phyloP scores from a whole-genome alignment of 768 basidiomycete genomes.

The Lactarius hatsudake region DNA sequence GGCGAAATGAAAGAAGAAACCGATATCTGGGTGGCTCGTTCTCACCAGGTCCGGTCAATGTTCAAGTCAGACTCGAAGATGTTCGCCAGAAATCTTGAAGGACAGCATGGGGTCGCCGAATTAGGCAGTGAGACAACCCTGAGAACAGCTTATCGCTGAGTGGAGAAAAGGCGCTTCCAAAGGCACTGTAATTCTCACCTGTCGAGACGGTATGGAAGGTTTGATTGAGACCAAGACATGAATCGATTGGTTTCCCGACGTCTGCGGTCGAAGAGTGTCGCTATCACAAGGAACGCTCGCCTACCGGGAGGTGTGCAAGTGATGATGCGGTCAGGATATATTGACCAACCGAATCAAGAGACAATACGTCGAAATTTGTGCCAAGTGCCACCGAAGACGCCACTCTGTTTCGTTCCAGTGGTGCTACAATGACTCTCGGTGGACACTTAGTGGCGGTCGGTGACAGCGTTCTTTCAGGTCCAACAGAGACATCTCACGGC shows the following conservation, averaged over 20 bases:
- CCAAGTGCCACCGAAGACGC: neutral
- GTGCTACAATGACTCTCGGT: neutral
- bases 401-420: neutral
- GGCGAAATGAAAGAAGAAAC: neutral
- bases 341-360: neutral
- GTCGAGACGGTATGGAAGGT: neutral
- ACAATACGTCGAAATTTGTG: neutral
- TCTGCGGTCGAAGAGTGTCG: conserved; percentile 5
- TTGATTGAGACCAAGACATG: neutral
- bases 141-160: neutral
- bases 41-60: neutral
- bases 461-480: neutral
- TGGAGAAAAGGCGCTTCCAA: conserved; percentile 12
- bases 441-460: neutral
- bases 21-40: neutral
- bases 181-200: neutral
- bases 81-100: neutral
- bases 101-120: neutral
- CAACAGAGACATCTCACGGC: neutral
- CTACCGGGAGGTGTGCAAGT: neutral
- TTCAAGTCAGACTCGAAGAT: neutral
- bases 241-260: neutral
- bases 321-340: neutral
- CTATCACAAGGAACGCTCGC: neutral
- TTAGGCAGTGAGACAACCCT: neutral